Base-by-base conservation (phyloP, 2,329 filamentous ascomycete species). In the Botrytis medusae region DNA sequence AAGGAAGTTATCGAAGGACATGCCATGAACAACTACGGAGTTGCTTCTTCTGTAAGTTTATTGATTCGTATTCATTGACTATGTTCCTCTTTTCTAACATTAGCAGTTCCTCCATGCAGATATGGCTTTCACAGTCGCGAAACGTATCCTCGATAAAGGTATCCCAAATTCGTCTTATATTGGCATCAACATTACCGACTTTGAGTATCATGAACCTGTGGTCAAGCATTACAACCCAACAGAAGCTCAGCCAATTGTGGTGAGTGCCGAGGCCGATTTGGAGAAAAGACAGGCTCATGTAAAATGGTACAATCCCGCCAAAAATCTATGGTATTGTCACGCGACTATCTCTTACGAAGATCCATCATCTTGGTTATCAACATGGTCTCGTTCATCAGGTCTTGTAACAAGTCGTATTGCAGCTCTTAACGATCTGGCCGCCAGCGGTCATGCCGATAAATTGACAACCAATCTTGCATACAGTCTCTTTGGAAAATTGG, bases 401-500 rank as follows among this genome's bases (percentile, higher is more conserved):
- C 40, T 63, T 63, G 32, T 63, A 7, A 63, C 32, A 63, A 63
- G 32, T 14, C 32, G 60, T 25, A 63, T 63, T 34, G 60, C 62
- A 20, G 14, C 37, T 40, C 34, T 57, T 8, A 29, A 29, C 3
- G 51, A 57, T 29, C n/a, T 57, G 18, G 51, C 51, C 14, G 14
- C 51, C 57, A 20, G 40, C 51, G 51, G 51, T 29, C n/a, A 42
- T 37, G 40, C 32, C 8, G 32, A 63, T 34, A 34, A 63, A 37
- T 25, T 63, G 14, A 25, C 40, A 63, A 89, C 91, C 32, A 91
- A 90, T 48, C 16, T 93, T 83, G 90, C 91, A 25, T 95, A 95
- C 86, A 94, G 93, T 83, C 86, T 91, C 72, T 87, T 87, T 76
- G 83, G 84, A 51, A 84, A 85, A 59, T 81, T 89, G 0, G 87